A percentile compares a stretch with the other conserved stretches of the same genome.
Conservation (phyloP, 768 basidiomycete genomes). For the Coprinopsis cinerea region DNA sequence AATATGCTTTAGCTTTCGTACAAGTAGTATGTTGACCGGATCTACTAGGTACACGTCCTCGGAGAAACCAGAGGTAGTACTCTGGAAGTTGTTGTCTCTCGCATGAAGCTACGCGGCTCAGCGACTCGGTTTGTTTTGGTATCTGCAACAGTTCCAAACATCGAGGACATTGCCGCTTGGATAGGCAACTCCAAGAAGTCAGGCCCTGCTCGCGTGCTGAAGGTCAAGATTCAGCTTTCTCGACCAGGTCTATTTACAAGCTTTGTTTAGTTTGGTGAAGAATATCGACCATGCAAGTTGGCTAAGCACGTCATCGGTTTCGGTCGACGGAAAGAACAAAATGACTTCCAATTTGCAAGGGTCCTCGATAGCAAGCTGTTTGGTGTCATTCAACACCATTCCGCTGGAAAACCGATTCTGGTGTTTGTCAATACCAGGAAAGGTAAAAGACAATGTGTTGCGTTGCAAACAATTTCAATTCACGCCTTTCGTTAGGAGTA, state of each 20-base stretch:
- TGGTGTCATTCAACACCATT: constrained; percentile 63
- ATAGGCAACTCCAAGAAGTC: constrained; percentile 44
- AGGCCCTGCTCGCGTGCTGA: constrained; percentile 56
- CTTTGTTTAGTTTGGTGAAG: constrained; percentile 75
- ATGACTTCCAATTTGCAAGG: constrained; percentile 74
- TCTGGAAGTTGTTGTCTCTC: constrained; percentile 88
- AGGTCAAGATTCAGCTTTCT: constrained; percentile 36
- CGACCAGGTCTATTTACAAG: neutral
- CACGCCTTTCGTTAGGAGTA: constrained; percentile 45
- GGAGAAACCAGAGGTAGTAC: constrained; percentile 89
- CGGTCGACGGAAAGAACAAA: constrained; percentile 52
- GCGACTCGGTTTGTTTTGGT: constrained; percentile 80
- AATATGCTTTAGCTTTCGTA: constrained; percentile 6
- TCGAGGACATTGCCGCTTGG: constrained; percentile 86
- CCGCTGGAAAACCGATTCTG: constrained; percentile 76
- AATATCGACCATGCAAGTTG: constrained; percentile 83
- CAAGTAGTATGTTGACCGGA: neutral
- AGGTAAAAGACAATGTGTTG: constrained; percentile 36
- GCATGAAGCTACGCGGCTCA: constrained; percentile 78
- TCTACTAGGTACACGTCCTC: constrained; percentile 77
- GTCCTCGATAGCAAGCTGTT: constrained; percentile 72
- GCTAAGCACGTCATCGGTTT: constrained; percentile 69
- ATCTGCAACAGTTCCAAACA: constrained; percentile 93
- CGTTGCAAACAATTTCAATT: neutral
- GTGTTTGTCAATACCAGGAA: constrained; percentile 88